Conservation (phyloP, 805 yeast genomes). For the Yarrowia divulgata region DNA sequence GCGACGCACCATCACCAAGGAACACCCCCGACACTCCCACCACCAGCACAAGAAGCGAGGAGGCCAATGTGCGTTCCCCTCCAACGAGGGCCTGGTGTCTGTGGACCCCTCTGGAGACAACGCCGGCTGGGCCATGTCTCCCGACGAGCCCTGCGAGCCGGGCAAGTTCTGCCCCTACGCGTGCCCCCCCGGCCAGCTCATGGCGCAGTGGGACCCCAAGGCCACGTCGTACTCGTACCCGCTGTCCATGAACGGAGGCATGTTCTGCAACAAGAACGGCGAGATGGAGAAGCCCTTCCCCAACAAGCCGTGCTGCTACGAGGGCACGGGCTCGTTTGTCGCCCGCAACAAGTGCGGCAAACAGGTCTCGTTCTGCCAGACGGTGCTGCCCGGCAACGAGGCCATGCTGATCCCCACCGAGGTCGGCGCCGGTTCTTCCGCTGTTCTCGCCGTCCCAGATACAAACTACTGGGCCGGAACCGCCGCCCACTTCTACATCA, state of each 20-base stretch:
- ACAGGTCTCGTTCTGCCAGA: constrained; percentile 86
- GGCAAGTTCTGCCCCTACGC: constrained; percentile 93
- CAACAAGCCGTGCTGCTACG: constrained; percentile 68
- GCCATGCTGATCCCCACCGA: constrained; percentile 90
- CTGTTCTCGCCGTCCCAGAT: constrained; percentile 76
- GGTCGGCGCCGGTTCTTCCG: constrained; percentile 58
- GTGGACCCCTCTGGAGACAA: constrained; percentile 65
- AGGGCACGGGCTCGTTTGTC: constrained; percentile 81
- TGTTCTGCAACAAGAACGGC: constrained; percentile 77
- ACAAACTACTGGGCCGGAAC: constrained; percentile 84
- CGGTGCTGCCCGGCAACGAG: constrained; percentile 92
- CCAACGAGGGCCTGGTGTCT: constrained; percentile 69
- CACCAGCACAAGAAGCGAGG: constrained; percentile 42
- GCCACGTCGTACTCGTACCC: constrained; percentile 80
- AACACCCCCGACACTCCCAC: constrained; percentile 23
- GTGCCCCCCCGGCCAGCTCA: constrained; percentile 84
- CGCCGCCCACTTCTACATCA: constrained; percentile 85
- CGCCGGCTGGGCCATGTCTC: constrained; percentile 88
- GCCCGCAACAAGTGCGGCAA: constrained; percentile 60
- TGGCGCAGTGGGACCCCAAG: constrained; percentile 86
- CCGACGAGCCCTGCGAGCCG: constrained; percentile 72
- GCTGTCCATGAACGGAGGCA: constrained; percentile 80
- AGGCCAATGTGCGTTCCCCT: constrained; percentile 68
- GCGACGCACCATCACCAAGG: constrained; percentile 13
- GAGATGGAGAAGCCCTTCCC: constrained; percentile 66